Evolutionary conservation across 345 rosid genomes (phyloP).

Genomic region (Sisymbrium altissimum): DNA sequence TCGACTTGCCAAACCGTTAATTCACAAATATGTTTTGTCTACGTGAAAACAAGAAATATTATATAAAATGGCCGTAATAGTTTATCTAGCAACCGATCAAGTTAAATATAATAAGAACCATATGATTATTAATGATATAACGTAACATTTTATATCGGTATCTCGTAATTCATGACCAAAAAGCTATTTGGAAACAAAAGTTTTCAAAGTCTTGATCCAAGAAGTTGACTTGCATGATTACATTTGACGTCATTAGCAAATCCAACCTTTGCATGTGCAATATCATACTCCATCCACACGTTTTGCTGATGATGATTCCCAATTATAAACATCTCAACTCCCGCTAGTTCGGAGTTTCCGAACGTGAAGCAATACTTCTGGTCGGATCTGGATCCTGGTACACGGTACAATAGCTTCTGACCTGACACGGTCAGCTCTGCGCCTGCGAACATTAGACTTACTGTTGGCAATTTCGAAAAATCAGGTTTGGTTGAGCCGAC

Average conservation of each 20-base stretch:
- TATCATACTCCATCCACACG: constrained; percentile 71
- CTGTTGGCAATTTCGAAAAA: constrained; percentile 39
- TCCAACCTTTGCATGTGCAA: constrained; percentile 53
- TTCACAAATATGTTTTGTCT: too few species aligned
- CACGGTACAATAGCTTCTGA: constrained; percentile 45
- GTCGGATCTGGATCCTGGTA: constrained; percentile 24
- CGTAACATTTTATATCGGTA: too few species aligned
- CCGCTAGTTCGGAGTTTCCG: constrained; percentile 57
- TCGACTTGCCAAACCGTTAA: too few species aligned
- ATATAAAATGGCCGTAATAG: too few species aligned
- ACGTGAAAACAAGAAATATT: too few species aligned
- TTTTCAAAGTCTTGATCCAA: constrained; percentile 26
- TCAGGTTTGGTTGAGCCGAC: constrained; percentile 25
- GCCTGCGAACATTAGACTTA: constrained; percentile 48
- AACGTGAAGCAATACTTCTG: constrained; percentile 65
- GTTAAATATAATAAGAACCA: too few species aligned
- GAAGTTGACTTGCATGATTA: constrained; percentile 45
- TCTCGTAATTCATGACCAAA: too few species aligned
- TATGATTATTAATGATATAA: too few species aligned
- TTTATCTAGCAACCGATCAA: too few species aligned
- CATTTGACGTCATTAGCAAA: constrained; percentile 54
- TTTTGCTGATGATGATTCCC: constrained; percentile 71
- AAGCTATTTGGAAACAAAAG: not conserved
- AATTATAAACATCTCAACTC: constrained; percentile 52
- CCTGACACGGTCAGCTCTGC: constrained; percentile 61